phyloP scores from a whole-genome alignment of 1,284 basidiomycete species.

The Volvariella volvacea region DNA sequence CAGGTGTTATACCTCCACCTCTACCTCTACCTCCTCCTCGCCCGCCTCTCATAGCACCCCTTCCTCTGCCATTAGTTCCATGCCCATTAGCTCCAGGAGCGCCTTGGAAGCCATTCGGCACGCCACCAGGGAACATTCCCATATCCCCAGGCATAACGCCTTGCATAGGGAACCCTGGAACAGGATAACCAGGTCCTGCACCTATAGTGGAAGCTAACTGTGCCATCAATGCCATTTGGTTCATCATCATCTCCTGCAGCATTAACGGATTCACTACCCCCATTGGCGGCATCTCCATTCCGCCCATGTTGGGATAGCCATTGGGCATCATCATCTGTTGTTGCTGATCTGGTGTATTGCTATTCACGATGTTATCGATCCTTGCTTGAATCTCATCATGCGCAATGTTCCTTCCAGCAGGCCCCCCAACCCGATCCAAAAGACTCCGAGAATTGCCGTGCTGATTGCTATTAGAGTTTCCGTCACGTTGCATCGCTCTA shows the following conservation, averaged over 20 bases:
- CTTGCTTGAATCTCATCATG: conserved; percentile 71
- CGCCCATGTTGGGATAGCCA: conserved; percentile 42
- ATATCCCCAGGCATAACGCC: conserved; percentile 46
- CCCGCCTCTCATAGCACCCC: conserved; percentile 14
- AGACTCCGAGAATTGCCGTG: conserved; percentile 48
- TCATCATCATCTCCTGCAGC: conserved; percentile 82
- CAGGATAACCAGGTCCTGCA: conserved; percentile 29
- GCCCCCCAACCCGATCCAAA: conserved; percentile 64
- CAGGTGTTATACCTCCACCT: conserved; percentile 24
- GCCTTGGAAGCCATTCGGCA: conserved; percentile 37
- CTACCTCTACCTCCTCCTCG: conserved; percentile 24
- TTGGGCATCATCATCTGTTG: conserved; percentile 47
- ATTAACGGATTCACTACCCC: conserved; percentile 60
- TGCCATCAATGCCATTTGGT: conserved; percentile 80
- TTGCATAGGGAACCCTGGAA: conserved; percentile 50
- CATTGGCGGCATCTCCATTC: conserved; percentile 59
- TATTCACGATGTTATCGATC: conserved; percentile 67
- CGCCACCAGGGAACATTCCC: conserved; percentile 37
- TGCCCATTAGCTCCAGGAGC: conserved; percentile 15
- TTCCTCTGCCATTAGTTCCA: conserved; percentile 29
- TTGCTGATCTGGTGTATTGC: conserved; percentile 41
- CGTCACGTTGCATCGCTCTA: conserved; percentile 67
- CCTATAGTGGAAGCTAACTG: conserved; percentile 74
- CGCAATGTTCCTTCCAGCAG: conserved; percentile 17
- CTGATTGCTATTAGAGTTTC: conserved; percentile 17